A percentile compares a stretch with the other conserved stretches of the same genome.
Evolutionary conservation across 345 rosid genomes (phyloP).

Genomic region (Camelina hispida): DNA sequence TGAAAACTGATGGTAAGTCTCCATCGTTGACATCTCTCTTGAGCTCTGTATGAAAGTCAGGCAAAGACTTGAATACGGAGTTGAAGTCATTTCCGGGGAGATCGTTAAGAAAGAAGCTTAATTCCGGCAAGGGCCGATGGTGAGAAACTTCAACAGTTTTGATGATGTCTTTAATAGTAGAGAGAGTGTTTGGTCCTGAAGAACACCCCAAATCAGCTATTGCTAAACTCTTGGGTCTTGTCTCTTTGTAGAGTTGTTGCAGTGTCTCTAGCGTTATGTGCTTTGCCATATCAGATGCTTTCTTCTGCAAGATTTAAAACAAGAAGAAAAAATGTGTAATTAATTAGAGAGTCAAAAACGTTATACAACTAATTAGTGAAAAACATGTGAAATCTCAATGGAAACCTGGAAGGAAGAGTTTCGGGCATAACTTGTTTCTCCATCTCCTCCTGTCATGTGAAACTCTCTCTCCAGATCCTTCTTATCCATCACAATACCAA

Average conservation of each 20-base stretch:
- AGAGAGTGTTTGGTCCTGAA: conserved; percentile 76
- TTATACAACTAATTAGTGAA: not conserved
- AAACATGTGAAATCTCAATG: not conserved
- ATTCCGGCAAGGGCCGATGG: conserved; percentile 51
- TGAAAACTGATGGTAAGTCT: conserved; percentile 47
- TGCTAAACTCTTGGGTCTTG: conserved; percentile 50
- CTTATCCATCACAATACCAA: conserved; percentile 34
- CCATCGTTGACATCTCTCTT: conserved; percentile 41
- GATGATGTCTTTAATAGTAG: conserved; percentile 55
- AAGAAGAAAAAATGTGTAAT: not conserved
- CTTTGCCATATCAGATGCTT: conserved; percentile 70
- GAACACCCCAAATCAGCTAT: conserved; percentile 93
- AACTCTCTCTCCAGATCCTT: conserved; percentile 57
- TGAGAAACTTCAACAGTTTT: conserved; percentile 45
- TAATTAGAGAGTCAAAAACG: conserved; percentile 1
- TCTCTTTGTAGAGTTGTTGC: conserved; percentile 50
- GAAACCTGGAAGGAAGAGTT: conserved; percentile 74
- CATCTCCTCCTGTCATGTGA: conserved; percentile 68
- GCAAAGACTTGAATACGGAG: conserved; percentile 59
- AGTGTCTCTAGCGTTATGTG: conserved; percentile 63
- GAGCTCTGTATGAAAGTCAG: conserved; percentile 55
- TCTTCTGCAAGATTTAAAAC: conserved; percentile 54
- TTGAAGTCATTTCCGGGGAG: conserved; percentile 73
- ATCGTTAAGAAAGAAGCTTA: conserved; percentile 61
- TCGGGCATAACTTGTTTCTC: conserved; percentile 72